These are phyloP conservation scores for Delonix regia DNA, from an alignment of 306 rosid species.

Conservation along the genomic window DNA sequence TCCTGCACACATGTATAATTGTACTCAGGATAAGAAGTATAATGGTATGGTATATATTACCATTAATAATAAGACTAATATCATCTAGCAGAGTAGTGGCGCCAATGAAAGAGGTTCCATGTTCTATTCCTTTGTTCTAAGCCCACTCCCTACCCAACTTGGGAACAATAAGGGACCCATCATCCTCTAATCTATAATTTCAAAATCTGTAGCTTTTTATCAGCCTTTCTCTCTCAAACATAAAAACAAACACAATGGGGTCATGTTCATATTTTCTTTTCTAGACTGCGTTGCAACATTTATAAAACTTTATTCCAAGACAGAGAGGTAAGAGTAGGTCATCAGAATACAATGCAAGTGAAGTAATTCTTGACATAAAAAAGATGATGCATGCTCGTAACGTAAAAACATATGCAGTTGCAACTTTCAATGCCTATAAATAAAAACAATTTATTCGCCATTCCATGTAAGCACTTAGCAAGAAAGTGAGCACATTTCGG, in stretches of 20 bases:
- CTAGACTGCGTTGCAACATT: neutral
- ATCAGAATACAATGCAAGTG: neutral
- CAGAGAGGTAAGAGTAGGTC: neutral
- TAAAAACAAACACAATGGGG: neutral
- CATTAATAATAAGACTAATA: constrained; percentile 17
- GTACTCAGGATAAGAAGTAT: constrained; percentile 41
- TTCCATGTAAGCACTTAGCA: no score
- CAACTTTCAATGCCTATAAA: neutral
- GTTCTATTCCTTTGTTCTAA: constrained; percentile 67
- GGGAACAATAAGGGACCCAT: constrained; percentile 47
- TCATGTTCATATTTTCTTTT: neutral
- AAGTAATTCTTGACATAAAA: neutral
- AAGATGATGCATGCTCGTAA: no score
- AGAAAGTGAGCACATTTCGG: no score
- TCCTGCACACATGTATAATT: constrained; percentile 25
- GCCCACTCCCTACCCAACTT: constrained; percentile 53
- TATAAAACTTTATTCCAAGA: no score
- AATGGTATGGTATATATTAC: constrained; percentile 5
- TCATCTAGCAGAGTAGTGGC: constrained; percentile 28
- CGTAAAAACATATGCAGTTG: no score
- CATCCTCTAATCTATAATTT: constrained; percentile 28
- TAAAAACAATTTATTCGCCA: neutral
- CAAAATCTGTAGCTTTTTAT: constrained; percentile 14
- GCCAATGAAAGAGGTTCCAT: constrained; percentile 46
- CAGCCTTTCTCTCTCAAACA: neutral